Evolutionary conservation across 2,329 filamentous ascomycete species (phyloP), one percentile per base, ranked within the genome.

Genomic region (Diplodia corticola): DNA sequence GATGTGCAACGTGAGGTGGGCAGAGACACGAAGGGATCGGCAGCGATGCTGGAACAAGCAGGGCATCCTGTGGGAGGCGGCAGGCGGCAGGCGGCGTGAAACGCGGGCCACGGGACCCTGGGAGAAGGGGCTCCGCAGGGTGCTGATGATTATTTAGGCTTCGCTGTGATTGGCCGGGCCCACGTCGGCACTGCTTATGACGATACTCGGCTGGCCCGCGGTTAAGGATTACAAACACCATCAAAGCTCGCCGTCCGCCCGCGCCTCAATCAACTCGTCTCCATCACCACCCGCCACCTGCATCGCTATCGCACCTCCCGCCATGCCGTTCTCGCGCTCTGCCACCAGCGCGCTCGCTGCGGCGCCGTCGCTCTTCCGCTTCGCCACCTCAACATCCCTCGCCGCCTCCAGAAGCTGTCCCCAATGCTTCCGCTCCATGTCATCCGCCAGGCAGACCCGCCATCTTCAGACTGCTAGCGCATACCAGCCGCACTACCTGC

Each of bases 401-500:
- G 68, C 70, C 51, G 65, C 70, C 50, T 67, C 72, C 60, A 74
- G 71, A 68, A 68, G 68, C 61, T 83, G 81, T 71, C 73, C 77
- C 65, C 79, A 79, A 73, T 83, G 81, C 70, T 72, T 80, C 50
- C 81, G 80, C 68, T 75, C 77, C 28, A 82, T 83, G 71, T 80
- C 80, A 50, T 76, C 76, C n/a, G 74, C 73, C 67, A 71, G 72
- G 6, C 75, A 76, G 64, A 75, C 77, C 13, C 71, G 77, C 24
- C 75, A 76, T 68, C 83, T 91, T 74, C 87, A 89, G 75, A 90
- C 88, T 13, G 86, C 86, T 35, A 88, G 86, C 20, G 86, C 86
- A 55, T 88, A 89, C 71, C 85, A 85, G 66, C 87, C 88, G 22
- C 84, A 87, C 67, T 81, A 82, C 1, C 76, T 90, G n/a, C 80